Evolutionary conservation across 805 yeast genomes (phyloP).

Genomic region (Metschnikowia proteae): DNA sequence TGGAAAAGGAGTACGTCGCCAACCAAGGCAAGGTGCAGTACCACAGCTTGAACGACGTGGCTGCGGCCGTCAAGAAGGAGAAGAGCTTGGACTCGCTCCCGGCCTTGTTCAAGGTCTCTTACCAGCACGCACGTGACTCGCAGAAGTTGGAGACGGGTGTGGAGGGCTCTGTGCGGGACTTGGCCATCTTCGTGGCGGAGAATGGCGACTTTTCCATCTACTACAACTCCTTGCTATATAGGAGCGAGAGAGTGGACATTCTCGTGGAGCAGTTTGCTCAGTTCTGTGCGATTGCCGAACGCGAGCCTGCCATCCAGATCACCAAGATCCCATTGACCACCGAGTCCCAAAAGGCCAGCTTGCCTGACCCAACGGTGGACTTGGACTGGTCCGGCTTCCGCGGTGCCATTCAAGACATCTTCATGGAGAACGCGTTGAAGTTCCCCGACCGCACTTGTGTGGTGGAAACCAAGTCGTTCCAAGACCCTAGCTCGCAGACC

Average conservation of each 20-base stretch:
- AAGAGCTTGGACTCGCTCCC: constrained; percentile 57
- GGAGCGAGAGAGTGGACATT: constrained; percentile 61
- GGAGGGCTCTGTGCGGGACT: constrained; percentile 57
- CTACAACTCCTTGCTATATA: constrained; percentile 77
- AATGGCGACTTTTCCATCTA: constrained; percentile 40
- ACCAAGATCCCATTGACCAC: constrained; percentile 70
- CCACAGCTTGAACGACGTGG: constrained; percentile 50
- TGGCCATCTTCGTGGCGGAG: constrained; percentile 47
- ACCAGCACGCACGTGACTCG: constrained; percentile 41
- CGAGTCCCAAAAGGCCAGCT: constrained; percentile 47
- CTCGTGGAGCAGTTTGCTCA: constrained; percentile 70
- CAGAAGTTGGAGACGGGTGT: constrained; percentile 46
- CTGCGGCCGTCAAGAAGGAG: constrained; percentile 44
- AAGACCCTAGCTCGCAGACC: constrained; percentile 50
- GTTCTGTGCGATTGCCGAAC: constrained; percentile 39
- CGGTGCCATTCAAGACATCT: constrained; percentile 96
- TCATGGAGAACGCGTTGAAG: constrained; percentile 76
- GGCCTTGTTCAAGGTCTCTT: constrained; percentile 58
- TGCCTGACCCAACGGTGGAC: constrained; percentile 87
- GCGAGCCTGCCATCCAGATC: constrained; percentile 41
- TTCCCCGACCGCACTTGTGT: constrained; percentile 89
- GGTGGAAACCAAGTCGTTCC: constrained; percentile 79
- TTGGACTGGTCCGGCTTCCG: constrained; percentile 88
- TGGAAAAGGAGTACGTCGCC: constrained; percentile 39
- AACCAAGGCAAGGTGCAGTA: constrained; percentile 38